Evolutionary conservation across 1,139 yeast genomes (phyloP), one percentile per base, ranked within the genome.

Genomic region (Yamadazyma mexicana): DNA sequence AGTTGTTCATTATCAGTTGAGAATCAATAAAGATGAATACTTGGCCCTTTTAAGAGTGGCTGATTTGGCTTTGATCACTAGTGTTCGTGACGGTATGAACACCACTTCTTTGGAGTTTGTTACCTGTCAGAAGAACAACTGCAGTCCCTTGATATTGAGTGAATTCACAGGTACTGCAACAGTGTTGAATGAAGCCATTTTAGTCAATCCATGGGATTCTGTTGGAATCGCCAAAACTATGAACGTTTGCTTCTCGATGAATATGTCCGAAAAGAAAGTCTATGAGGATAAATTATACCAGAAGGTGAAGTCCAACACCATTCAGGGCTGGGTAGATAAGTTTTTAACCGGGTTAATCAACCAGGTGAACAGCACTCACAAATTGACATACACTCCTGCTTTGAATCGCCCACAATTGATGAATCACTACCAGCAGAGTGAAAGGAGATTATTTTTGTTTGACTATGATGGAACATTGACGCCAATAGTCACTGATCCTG

Each of bases 381-480:
- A 67, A 33, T 65, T 67, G 12, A 80, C 78, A 49, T 77, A 81
- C 46, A 92, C 98, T 0, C 98, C 98, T 1, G 83, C 92, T 20
- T 73, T 92, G 51, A 88, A 91, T 58, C 71, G 87, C 44, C 91
- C 94, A 2, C 59, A 75, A 15, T 62, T 85, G 42, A 66, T 87
- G 49, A 69, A 73, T 24, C 75, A 77, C 40, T 92, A 87, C 61
- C 61, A 74, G 34, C 53, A 63, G 15, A 79, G 97, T 1, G 48
- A 76, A 22, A 75, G 86, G 54, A 76, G 98, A 45, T 66, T 92
- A 45, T 89, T 92, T 53, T 64, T 92, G 51, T 91, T 94, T 65
- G 99, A 92, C 63, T 92, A 92, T 58, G 99, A 92, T 60, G 99
- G 99, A 22, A 92, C 99, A 0, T 73, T 92, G 51, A 87, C 98